phyloP scores from a whole-genome alignment of 1,284 basidiomycete species.

The Papiliotrema fonsecae region DNA sequence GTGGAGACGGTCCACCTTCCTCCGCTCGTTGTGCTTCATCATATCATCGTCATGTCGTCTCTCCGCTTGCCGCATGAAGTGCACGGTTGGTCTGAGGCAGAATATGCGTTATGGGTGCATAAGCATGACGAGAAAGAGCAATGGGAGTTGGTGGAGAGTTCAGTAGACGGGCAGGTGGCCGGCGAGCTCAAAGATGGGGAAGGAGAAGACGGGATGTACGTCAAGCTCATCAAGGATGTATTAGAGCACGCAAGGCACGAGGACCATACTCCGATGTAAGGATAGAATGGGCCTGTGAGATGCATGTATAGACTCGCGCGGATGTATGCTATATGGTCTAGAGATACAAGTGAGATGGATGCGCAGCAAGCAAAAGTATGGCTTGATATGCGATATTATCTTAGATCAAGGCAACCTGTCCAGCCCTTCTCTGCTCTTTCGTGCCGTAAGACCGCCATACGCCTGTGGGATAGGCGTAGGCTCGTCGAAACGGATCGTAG shows the following conservation, averaged over 20 bases:
- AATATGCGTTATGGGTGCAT: conserved; percentile 57
- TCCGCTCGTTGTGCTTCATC: conserved; percentile 78
- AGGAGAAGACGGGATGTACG: conserved; percentile 19
- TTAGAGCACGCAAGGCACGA: conserved; percentile 25
- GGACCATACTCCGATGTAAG: background rate
- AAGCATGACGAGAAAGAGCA: conserved; percentile 40
- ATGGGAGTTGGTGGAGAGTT: conserved; percentile 38
- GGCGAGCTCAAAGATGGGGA: conserved; percentile 9
- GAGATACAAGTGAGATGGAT: too few relatives aligned
- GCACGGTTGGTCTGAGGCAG: conserved; percentile 86
- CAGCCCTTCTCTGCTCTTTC: too few relatives aligned
- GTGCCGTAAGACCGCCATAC: too few relatives aligned
- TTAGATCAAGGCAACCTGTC: too few relatives aligned
- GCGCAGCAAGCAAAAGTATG: too few relatives aligned
- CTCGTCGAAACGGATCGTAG: background rate
- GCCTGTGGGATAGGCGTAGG: too few relatives aligned
- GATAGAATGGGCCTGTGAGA: too few relatives aligned
- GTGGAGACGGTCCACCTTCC: conserved; percentile 66
- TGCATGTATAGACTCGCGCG: too few relatives aligned
- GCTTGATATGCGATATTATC: too few relatives aligned
- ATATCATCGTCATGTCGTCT: conserved; percentile 83
- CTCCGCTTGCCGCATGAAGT: conserved; percentile 76
- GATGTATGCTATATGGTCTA: too few relatives aligned
- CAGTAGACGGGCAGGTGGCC: conserved; percentile 33
- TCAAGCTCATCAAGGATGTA: conserved; percentile 32